Evolutionary conservation across 2,329 filamentous ascomycete species (phyloP), one percentile per base, ranked within the genome.

Genomic region (Thielaviopsis cerberus): DNA sequence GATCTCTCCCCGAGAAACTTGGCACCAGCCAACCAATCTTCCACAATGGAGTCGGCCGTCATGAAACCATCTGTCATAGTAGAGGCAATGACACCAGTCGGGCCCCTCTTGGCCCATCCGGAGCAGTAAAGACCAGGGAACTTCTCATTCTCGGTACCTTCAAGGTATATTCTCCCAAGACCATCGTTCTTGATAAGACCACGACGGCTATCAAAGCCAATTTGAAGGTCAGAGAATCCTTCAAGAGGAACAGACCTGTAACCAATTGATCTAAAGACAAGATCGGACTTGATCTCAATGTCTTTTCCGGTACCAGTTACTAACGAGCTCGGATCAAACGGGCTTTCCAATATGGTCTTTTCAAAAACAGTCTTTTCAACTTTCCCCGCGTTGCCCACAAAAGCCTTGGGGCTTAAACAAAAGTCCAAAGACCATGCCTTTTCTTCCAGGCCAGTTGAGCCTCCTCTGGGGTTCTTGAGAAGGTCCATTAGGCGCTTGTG

Each of bases 31-130:
- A 67, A 63, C 85, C 88, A 91, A 66, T 98, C 92, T n/a, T 78
- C 72, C 0, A 79, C 79, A 62, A 98, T 86, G 2, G 85, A 81
- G 67, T 96, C 90, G 1, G 83, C 92, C 0, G 89, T 95, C 8
- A 80, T 78, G 65, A 97, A 98, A 0, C 92, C 91, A 68, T 98
- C 92, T 61, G 85, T 81, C 88, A 98, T 94, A 0, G 92, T 98
- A 27, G 85, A 89, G 1, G 91, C 91, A 68, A 98, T 98, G 3
- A 97, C 90, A 1, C 92, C 92, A 0, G 89, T 96, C 0, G 92
- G 91, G 0, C 92, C 92, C 37, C 85, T 80, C 72, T 97, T 97
- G 10, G 96, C 89, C 92, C 92, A 98, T 0, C 92, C 92, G 17
- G 91, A 86, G 63, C 89, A 94, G 71, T 98, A 98, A 26, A 95